phyloP scores from a whole-genome alignment of 2,329 filamentous ascomycete species.

The Aspergillus jensenii region DNA sequence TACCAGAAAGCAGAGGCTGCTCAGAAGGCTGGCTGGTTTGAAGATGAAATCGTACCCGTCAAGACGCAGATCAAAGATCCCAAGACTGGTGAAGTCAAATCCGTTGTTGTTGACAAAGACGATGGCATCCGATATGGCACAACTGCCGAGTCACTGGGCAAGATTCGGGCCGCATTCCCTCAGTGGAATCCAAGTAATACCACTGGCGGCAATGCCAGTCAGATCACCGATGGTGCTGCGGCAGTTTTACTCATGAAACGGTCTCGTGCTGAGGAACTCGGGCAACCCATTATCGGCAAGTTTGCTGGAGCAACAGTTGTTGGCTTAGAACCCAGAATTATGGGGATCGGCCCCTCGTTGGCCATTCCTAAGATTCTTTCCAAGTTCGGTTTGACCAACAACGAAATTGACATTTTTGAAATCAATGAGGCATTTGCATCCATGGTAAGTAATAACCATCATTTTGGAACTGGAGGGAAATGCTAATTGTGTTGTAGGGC shows the following conservation, averaged over 20 bases:
- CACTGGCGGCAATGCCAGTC: slow-evolving; percentile 88
- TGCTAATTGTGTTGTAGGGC: slow-evolving; percentile 58
- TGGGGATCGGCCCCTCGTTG: slow-evolving; percentile 89
- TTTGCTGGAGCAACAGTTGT: slow-evolving; percentile 80
- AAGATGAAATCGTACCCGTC: slow-evolving; percentile 82
- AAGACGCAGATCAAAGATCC: slow-evolving; percentile 81
- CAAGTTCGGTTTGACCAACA: slow-evolving; percentile 68
- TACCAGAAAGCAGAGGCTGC: slow-evolving; percentile 83
- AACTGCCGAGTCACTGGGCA: slow-evolving; percentile 76
- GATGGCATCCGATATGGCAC: slow-evolving; percentile 82
- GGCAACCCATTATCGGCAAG: slow-evolving; percentile 83
- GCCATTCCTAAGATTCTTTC: slow-evolving; percentile 86
- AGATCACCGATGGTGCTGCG: slow-evolving; percentile 89
- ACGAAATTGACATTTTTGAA: slow-evolving; percentile 42
- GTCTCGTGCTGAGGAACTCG: slow-evolving; percentile 76
- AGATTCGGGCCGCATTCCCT: slow-evolving; percentile 83
- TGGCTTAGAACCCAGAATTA: slow-evolving; percentile 83
- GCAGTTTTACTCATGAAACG: slow-evolving; percentile 92
- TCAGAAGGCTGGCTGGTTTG: slow-evolving; percentile 78
- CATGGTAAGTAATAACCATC: slow-evolving; percentile 28
- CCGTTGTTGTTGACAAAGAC: slow-evolving; percentile 74
- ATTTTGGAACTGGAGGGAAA: not conserved
- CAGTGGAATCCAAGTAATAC: slow-evolving; percentile 74
- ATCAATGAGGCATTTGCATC: slow-evolving; percentile 90
- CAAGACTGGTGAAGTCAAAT: slow-evolving; percentile 78